Percentiles rank a stretch among this genome's conserved stretches.
phyloP scores from a whole-genome alignment of 2,329 filamentous ascomycete genomes.

The Pseudogymnoascus sp. region DNA sequence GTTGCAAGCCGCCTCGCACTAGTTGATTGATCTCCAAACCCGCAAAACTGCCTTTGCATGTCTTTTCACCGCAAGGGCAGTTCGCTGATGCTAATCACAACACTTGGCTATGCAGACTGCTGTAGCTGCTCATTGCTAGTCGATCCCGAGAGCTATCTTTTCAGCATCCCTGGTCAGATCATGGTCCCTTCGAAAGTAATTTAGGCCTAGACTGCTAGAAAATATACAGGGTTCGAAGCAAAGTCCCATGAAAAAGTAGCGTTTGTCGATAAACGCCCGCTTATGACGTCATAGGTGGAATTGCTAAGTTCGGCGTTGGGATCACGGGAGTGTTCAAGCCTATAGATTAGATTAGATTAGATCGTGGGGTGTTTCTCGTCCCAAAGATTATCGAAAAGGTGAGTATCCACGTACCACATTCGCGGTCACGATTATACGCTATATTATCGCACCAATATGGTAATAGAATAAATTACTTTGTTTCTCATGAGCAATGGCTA shows the following conservation, averaged over 20 bases:
- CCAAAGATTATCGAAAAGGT: constrained; percentile 2
- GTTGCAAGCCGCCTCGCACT: not conserved
- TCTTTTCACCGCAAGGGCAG: not conserved
- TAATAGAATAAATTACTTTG: not conserved
- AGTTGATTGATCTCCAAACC: not conserved
- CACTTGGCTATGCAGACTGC: not conserved
- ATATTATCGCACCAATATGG: not conserved
- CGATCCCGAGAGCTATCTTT: not conserved
- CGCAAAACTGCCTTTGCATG: not conserved
- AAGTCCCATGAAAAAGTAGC: not conserved
- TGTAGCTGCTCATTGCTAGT: not conserved
- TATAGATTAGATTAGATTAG: not conserved
- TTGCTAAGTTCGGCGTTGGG: not conserved
- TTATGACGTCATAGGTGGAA: not conserved
- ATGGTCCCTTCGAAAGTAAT: not conserved
- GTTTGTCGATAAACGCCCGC: not conserved
- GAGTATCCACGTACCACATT: not conserved
- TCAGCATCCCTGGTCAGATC: not conserved
- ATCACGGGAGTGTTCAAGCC: not conserved
- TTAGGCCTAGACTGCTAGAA: not conserved
- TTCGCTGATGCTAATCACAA: not conserved
- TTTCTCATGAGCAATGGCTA: constrained; percentile 1
- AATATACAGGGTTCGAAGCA: not conserved
- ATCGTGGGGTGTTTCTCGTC: not conserved
- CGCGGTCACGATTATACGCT: not conserved